These are phyloP conservation scores for Aspergillus chevalieri DNA, from an alignment of 2,329 filamentous ascomycete genomes.

Conservation along the genomic window DNA sequence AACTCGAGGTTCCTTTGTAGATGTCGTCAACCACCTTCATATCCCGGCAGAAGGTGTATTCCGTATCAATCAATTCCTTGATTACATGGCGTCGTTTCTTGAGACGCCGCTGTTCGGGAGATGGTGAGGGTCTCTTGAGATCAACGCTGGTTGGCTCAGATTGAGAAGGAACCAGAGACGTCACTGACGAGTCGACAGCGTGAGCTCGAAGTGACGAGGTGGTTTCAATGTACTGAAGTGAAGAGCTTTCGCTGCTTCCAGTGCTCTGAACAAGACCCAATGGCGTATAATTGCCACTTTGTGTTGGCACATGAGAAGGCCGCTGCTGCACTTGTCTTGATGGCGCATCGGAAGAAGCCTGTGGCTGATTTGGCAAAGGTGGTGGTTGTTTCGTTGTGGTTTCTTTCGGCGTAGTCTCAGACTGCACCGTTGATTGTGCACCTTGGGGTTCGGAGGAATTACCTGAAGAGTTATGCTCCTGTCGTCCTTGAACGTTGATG, in stretches of 20 bases:
- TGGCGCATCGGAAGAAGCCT: not conserved
- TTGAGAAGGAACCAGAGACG: constrained; percentile 30
- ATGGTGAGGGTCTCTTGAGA: constrained; percentile 23
- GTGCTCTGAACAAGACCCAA: constrained; percentile 20
- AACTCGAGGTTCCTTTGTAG: constrained; percentile 86
- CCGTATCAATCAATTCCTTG: constrained; percentile 88
- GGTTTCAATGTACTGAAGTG: constrained; percentile 23
- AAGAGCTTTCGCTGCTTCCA: constrained; percentile 34
- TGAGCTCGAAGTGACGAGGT: constrained; percentile 26
- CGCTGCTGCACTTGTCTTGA: constrained; percentile 7
- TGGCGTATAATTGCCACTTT: constrained; percentile 10
- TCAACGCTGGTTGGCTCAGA: constrained; percentile 18
- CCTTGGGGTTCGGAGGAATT: constrained; percentile 26
- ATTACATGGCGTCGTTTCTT: constrained; percentile 76
- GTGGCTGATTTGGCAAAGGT: constrained; percentile 2
- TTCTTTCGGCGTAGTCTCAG: constrained; percentile 8
- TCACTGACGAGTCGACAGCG: constrained; percentile 31
- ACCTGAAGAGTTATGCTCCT: constrained; percentile 17
- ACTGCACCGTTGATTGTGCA: constrained; percentile 19
- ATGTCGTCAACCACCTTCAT: constrained; percentile 98
- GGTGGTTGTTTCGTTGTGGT: constrained; percentile 1
- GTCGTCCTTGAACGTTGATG: constrained; percentile 33
- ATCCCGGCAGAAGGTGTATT: constrained; percentile 83
- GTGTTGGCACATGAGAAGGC: constrained; percentile 1
- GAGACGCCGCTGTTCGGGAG: constrained; percentile 51